Evolutionary conservation across 179 eudicot species (phyloP).

Genomic region (Drosera spatulata): DNA sequence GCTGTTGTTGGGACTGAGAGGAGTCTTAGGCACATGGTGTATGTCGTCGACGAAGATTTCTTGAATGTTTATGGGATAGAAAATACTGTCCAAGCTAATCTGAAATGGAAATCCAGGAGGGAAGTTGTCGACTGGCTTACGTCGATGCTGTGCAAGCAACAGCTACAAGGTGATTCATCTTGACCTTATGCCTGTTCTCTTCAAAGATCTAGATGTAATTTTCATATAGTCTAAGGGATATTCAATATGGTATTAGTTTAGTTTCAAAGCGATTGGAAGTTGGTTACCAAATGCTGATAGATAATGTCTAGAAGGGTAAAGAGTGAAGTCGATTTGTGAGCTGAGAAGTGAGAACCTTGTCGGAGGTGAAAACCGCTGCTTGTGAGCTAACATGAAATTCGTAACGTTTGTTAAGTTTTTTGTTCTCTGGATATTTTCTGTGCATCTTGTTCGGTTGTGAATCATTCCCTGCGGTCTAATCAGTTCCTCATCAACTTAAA

Average conservation of each 20-base stretch:
- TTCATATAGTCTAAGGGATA: background rate
- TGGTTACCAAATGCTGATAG: background rate
- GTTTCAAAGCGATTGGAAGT: background rate
- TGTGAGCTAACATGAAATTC: no score
- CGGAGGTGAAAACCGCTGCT: no score
- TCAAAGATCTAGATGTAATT: background rate
- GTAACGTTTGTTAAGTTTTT: no score
- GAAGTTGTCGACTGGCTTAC: conserved; percentile 99
- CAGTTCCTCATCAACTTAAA: no score
- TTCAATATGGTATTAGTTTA: background rate
- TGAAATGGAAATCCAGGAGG: conserved; percentile 97
- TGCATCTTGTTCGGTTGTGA: no score
- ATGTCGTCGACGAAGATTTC: conserved; percentile 93
- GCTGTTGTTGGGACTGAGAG: conserved; percentile 98
- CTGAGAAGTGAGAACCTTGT: no score
- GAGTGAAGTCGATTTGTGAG: no score
- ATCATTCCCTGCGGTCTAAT: no score
- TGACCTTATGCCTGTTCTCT: background rate
- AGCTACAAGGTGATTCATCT: conserved; percentile 31
- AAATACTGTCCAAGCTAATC: conserved; percentile 58
- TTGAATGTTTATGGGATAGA: conserved; percentile 50
- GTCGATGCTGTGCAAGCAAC: conserved; percentile 82
- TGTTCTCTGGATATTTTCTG: no score
- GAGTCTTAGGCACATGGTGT: conserved; percentile 99
- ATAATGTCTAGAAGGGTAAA: no score